phyloP scores from a whole-genome alignment of 768 basidiomycete genomes.

The Auricularia heimuer region DNA sequence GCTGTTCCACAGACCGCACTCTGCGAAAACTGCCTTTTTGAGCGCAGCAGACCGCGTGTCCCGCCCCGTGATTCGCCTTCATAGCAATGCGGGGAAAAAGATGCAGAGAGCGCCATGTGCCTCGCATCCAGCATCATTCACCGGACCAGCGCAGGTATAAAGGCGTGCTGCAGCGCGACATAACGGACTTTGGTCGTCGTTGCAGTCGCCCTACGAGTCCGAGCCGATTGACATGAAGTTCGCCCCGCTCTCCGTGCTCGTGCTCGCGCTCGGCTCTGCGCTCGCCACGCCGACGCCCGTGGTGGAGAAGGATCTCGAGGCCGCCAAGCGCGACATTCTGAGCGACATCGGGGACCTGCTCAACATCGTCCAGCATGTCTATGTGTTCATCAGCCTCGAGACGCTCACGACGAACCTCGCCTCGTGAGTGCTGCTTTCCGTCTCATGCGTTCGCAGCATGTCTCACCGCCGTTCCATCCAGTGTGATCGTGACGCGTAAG shows the following conservation, averaged over 20 bases:
- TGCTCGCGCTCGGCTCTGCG: background rate
- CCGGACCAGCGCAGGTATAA: too few relatives aligned
- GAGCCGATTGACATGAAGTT: background rate
- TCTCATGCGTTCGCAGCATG: background rate
- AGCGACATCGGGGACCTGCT: background rate
- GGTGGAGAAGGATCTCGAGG: background rate
- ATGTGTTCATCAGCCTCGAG: constrained; percentile 41
- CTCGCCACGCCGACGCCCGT: background rate
- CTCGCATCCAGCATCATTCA: too few relatives aligned
- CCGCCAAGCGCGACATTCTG: background rate
- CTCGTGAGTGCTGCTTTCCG: background rate
- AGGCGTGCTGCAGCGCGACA: too few relatives aligned
- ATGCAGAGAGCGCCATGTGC: too few relatives aligned
- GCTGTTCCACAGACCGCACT: too few relatives aligned
- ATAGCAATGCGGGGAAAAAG: too few relatives aligned
- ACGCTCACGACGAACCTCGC: constrained; percentile 10
- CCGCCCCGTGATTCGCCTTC: too few relatives aligned
- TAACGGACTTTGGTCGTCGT: too few relatives aligned
- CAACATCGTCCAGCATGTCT: constrained; percentile 43
- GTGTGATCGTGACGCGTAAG: background rate
- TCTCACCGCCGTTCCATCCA: background rate
- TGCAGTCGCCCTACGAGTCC: too few relatives aligned
- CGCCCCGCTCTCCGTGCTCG: background rate
- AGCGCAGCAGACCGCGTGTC: too few relatives aligned
- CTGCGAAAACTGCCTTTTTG: too few relatives aligned